These are phyloP conservation scores for Xenosphaeropsis pyriputrescens DNA, from an alignment of 2,329 filamentous ascomycete species.

Conservation along the genomic window DNA sequence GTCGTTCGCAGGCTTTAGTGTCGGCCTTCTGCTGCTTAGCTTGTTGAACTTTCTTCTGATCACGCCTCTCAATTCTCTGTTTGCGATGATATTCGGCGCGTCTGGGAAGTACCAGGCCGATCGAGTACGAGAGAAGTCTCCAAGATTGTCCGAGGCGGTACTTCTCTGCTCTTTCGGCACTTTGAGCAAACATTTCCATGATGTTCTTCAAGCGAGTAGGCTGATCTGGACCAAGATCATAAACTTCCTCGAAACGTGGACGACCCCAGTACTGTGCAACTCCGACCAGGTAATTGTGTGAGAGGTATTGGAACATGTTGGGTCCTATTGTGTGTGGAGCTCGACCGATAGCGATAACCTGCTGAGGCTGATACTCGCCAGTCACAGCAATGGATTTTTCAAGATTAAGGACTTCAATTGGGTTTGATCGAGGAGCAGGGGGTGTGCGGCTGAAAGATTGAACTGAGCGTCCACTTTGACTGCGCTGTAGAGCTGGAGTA, in stretches of 20 bases:
- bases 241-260: too few relatives aligned
- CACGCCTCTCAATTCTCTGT: constrained; percentile 22
- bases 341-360: constrained; percentile 46
- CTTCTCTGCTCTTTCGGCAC: constrained; percentile 39
- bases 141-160: constrained; percentile 51
- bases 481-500: constrained; percentile 23
- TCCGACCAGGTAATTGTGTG: constrained; percentile 38
- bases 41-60: constrained; percentile 19
- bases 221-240: constrained; percentile 22
- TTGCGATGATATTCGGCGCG: constrained; percentile 43
- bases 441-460: constrained; percentile 38
- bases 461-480: constrained; percentile 26
- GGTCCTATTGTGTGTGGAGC: constrained; percentile 35
- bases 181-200: constrained; percentile 39
- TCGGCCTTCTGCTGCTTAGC: constrained; percentile 3
- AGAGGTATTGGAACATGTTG: constrained; percentile 38
- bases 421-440: constrained; percentile 16
- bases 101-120: constrained; percentile 34
- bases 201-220: constrained; percentile 29
- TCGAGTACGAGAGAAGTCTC: constrained; percentile 42
- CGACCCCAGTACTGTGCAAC: constrained; percentile 15
- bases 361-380: constrained; percentile 40
- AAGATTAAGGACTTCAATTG: constrained; percentile 21
- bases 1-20: constrained; percentile 1
- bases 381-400: constrained; percentile 44